phyloP scores from a whole-genome alignment of 306 rosid species.

The Pueraria montana region DNA sequence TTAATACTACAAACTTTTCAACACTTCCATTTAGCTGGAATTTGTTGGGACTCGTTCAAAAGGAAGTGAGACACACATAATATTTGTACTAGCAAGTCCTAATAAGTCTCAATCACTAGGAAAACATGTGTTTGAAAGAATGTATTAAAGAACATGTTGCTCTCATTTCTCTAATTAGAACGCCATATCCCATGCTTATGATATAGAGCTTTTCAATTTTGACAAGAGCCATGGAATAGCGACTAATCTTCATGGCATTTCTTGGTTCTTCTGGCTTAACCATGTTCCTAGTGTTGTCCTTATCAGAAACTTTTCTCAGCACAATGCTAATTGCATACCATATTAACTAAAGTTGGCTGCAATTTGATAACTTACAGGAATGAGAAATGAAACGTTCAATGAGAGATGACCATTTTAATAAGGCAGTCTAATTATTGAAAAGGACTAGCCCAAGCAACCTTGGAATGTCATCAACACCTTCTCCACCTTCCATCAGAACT shows the following conservation, averaged over 20 bases:
- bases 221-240: not conserved
- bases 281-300: not conserved
- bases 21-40: not conserved
- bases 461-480: conserved; percentile 57
- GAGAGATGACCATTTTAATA: conserved; percentile 18
- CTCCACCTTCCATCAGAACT: conserved; percentile 70
- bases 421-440: conserved; percentile 15
- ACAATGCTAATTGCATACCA: conserved; percentile 32
- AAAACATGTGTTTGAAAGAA: not conserved
- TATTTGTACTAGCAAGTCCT: not conserved
- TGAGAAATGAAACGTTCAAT: conserved; percentile 2
- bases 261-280: not conserved
- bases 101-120: not conserved
- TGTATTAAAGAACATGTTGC: not conserved
- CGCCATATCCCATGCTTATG: not conserved
- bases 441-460: conserved; percentile 15
- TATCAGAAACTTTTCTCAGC: not conserved
- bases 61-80: not conserved
- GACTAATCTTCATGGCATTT: not conserved
- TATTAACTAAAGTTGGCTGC: not conserved
- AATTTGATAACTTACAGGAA: not conserved
- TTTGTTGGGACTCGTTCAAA: not conserved
- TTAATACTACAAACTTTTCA: too few relatives aligned
- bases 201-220: not conserved
- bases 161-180: not conserved